Percentiles rank a stretch among this genome's conserved stretches.
phyloP scores from a whole-genome alignment of 192 early-diverging fungal species.

The Backusella sp. region DNA sequence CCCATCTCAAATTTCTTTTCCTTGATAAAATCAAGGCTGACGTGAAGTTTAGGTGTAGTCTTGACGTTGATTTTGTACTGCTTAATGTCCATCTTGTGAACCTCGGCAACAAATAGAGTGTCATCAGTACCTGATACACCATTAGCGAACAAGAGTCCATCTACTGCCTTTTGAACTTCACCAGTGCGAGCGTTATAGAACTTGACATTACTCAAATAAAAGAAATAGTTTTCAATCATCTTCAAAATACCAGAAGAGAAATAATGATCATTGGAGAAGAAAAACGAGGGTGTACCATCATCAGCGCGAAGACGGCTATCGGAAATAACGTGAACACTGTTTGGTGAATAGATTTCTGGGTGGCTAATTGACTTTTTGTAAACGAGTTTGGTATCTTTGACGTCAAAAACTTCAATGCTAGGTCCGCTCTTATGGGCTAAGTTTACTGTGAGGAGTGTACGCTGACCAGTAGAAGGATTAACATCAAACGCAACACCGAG shows the following conservation, averaged over 20 bases:
- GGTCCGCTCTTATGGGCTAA: neutral
- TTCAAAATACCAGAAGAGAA: constrained; percentile 8
- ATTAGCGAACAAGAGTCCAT: constrained; percentile 30
- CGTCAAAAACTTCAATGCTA: constrained; percentile 12
- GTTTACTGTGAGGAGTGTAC: constrained; percentile 14
- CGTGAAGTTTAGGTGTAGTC: neutral
- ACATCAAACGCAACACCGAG: constrained; percentile 28
- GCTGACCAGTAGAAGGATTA: neutral
- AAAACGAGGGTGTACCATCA: constrained; percentile 33
- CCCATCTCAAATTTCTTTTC: constrained; percentile 18
- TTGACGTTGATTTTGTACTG: constrained; percentile 12
- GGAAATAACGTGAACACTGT: constrained; percentile 18
- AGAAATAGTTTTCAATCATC: constrained; percentile 21
- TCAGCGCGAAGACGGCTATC: constrained; percentile 4
- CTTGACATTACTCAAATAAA: constrained; percentile 19
- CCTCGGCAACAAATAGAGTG: constrained; percentile 22
- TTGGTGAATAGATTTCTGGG: constrained; percentile 16
- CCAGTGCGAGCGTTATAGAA: constrained; percentile 28
- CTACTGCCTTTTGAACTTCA: neutral
- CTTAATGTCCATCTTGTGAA: constrained; percentile 1
- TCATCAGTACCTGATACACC: constrained; percentile 23
- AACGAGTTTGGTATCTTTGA: constrained; percentile 11
- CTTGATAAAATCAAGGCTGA: constrained; percentile 8
- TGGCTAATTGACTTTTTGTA: constrained; percentile 15
- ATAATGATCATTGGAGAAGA: constrained; percentile 29